Evolutionary conservation across 768 basidiomycete species (phyloP).

Genomic region (Tricholomella constricta): DNA sequence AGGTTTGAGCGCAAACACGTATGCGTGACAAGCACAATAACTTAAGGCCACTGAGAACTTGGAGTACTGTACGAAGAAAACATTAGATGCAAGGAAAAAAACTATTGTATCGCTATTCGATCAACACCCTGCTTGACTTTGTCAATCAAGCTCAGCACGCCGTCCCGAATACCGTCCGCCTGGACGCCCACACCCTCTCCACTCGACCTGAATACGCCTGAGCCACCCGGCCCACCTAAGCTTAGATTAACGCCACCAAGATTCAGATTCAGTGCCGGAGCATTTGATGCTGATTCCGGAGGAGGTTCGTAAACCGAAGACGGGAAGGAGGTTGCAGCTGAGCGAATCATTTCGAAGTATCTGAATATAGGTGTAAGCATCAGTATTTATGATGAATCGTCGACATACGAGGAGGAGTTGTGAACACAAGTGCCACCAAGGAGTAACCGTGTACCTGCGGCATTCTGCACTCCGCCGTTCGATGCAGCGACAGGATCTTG

Average conservation of each 20-base stretch:
- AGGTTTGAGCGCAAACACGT: background rate
- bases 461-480: slow-evolving; percentile 46
- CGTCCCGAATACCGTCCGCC: slow-evolving; percentile 87
- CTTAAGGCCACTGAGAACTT: background rate
- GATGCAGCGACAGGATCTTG: slow-evolving; percentile 64
- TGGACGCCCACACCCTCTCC: slow-evolving; percentile 74
- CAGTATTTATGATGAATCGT: slow-evolving; percentile 3
- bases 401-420: slow-evolving; percentile 83
- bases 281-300: slow-evolving; percentile 69
- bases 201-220: slow-evolving; percentile 83
- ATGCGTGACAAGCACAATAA: background rate
- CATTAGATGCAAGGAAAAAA: background rate
- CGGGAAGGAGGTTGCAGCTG: slow-evolving; percentile 65
- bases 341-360: slow-evolving; percentile 86
- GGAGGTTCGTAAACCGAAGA: slow-evolving; percentile 72
- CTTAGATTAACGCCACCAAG: slow-evolving; percentile 92
- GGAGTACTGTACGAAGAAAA: background rate
- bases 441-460: slow-evolving; percentile 73
- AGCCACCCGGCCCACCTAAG: slow-evolving; percentile 83
- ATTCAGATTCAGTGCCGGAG: slow-evolving; percentile 86
- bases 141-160: slow-evolving; percentile 83
- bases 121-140: slow-evolving; percentile 90
- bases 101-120: slow-evolving; percentile 49
- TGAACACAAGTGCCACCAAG: slow-evolving; percentile 95
- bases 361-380: slow-evolving; percentile 39